These are phyloP conservation scores for Solanum habrochaites DNA, from an alignment of 257 asterid species.

Conservation along the genomic window DNA sequence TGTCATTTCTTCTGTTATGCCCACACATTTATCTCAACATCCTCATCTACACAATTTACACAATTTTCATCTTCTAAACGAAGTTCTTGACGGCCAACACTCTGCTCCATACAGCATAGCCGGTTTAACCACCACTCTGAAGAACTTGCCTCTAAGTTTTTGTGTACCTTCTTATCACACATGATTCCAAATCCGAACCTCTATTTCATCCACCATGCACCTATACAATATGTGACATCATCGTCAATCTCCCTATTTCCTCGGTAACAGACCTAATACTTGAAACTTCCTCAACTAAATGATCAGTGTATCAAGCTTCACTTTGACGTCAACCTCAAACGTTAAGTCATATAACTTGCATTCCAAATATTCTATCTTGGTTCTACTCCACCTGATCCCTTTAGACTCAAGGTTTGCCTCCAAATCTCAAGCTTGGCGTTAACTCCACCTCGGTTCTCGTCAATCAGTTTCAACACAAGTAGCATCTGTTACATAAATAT, in stretches of 20 bases:
- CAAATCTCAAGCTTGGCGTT: not conserved
- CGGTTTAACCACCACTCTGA: not conserved
- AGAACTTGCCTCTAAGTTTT: not conserved
- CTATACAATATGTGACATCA: not conserved
- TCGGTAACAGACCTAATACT: not conserved
- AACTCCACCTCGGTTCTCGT: not conserved
- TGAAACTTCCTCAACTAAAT: not conserved
- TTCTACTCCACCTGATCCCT: not conserved
- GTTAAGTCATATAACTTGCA: not conserved
- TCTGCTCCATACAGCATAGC: not conserved
- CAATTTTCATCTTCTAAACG: not conserved
- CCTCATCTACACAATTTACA: not conserved
- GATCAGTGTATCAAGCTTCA: not conserved
- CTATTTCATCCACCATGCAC: not conserved
- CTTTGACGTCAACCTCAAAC: not conserved
- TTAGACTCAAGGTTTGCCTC: not conserved
- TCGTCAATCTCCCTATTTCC: not conserved
- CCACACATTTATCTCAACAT: not conserved
- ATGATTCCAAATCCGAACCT: not conserved
- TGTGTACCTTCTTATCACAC: not conserved
- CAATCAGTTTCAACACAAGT: not conserved
- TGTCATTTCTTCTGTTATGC: not conserved
- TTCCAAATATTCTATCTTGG: not conserved
- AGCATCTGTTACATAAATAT: not conserved
- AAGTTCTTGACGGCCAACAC: not conserved